Evolutionary conservation across 176 grass and related monocot species (phyloP), one percentile per base, ranked within the genome.

Genomic region (Canna indica): DNA sequence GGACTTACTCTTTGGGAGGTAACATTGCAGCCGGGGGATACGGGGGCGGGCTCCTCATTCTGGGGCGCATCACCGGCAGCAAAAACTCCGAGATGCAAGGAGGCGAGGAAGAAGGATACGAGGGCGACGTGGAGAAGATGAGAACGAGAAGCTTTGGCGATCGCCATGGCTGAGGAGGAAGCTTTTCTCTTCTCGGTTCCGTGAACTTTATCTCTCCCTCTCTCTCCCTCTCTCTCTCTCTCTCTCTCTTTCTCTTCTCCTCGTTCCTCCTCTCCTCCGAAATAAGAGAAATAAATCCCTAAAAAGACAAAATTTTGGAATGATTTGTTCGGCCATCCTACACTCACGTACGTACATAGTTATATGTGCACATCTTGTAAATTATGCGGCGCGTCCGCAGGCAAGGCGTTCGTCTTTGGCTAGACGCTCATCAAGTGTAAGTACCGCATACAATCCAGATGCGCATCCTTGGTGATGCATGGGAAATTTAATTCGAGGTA

Each of bases 21-120:
- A 53, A 85, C 90, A 28, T 70, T 76, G 83, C 91, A 95, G 63
- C 79, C 84, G 65, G 84, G 84, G 62, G 87, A 85, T 69, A 73
- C 87, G 79, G 86, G 78, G 66, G 81, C 76, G 17, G n/a, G 32
- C 30, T 81, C 81, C 15, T 87, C 79, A 47, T 77, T 76, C 73
- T 80, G 74, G n/a, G 78, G 82, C 11, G 67, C 59, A 32, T 67
- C 82, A 22, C 52, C 69, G 35, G 32, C 81, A 4, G 68, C 75
- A 20, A 74, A 69, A 59, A 18, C 36, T 1, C 33, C 33, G 44
- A 81, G 59, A 69, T 81, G 63, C 52, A 64, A 70, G 61, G 8
- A 66, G 66, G 46, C 46, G 36, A 48, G 50, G 30, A 11, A 32
- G 34, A 73, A 50, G 25, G 82, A 72, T 31, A 90, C 38, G 66